Evolutionary conservation across 2,329 filamentous ascomycete genomes (phyloP), one percentile per base, ranked within the genome.

Genomic region (Diaporthe vaccinii): DNA sequence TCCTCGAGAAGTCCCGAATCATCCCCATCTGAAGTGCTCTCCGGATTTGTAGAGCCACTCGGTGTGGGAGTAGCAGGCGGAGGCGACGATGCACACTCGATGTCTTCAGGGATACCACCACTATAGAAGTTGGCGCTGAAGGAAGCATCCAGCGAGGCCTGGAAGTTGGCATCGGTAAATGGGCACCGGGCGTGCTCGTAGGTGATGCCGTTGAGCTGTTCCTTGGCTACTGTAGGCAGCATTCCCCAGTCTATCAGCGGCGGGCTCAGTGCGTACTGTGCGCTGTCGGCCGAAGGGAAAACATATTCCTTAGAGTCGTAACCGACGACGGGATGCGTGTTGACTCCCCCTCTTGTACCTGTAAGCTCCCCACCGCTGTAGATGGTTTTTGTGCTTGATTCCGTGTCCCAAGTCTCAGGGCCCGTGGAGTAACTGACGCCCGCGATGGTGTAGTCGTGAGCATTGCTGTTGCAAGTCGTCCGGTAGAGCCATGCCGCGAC

Each of bases 301-400:
- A 59, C 57, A 39, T 59, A 39, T 59, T 59, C 57, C 31, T 59
- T 59, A 4, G 57, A 59, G 57, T 59, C 57, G 57, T 59, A 59
- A 59, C 57, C 34, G 34, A 59, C 57, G 9, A 59, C 20, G 20
- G 57, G 34, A 7, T 59, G 57, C 3, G 57, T 59, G 5, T 59
- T 59, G 31, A 39, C 57, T 15, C 57, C 57, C 20, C 57, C 57
- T 59, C 28, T 39, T 2, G 57, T 59, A 39, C 28, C 25, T 2
- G 57, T 59, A 39, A 59, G 57, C 57, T 59, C 57, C 22, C 57
- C 57, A n/a, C 25, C 57, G 12, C 57, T 59, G 34, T 59, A 59
- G 34, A 59, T 39, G 34, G 57, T 59, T 20, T 59, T 59, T 39
- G 34, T 59, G 57, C 31, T 59, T 15, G 57, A 39, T n/a, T 22